Evolutionary conservation across 2,329 filamentous ascomycete genomes (phyloP).

Genomic region (Arthrobotrys conoides): DNA sequence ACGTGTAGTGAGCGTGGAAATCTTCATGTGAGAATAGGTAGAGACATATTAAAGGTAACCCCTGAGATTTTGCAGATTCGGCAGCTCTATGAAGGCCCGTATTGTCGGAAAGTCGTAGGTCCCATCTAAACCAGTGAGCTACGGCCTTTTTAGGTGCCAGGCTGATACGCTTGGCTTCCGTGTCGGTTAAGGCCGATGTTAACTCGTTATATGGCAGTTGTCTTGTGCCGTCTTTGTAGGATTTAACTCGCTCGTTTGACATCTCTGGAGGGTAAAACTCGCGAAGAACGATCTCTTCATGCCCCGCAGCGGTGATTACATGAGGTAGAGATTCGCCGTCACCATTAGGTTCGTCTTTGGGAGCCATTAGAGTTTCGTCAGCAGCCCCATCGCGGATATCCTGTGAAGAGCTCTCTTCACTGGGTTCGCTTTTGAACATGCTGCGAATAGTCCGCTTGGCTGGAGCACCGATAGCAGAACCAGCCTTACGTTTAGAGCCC

Average conservation of each 20-base stretch:
- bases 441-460: constrained; percentile 25
- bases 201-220: constrained; percentile 81
- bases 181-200: constrained; percentile 74
- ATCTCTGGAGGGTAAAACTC: constrained; percentile 89
- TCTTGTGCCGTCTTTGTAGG: constrained; percentile 79
- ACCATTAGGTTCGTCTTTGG: not conserved
- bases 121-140: constrained; percentile 92
- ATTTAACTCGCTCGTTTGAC: constrained; percentile 81
- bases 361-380: not conserved
- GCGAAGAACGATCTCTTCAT: constrained; percentile 75
- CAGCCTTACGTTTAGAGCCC: constrained; percentile 47
- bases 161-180: constrained; percentile 71
- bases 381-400: not conserved
- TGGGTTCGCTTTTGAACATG: constrained; percentile 11
- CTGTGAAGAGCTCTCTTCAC: constrained; percentile 6
- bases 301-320: constrained; percentile 54
- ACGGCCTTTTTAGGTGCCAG: constrained; percentile 75
- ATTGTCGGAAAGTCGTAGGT: constrained; percentile 82
- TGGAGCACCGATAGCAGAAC: constrained; percentile 11
- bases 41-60: constrained; percentile 80
- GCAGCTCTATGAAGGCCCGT: constrained; percentile 78
- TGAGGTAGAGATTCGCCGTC: not conserved
- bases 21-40: constrained; percentile 88
- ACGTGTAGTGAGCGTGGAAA: constrained; percentile 82
- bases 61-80: constrained; percentile 76